These are phyloP conservation scores for Stipa capillata DNA, from an alignment of 176 grass and related monocot genomes.

Conservation along the genomic window DNA sequence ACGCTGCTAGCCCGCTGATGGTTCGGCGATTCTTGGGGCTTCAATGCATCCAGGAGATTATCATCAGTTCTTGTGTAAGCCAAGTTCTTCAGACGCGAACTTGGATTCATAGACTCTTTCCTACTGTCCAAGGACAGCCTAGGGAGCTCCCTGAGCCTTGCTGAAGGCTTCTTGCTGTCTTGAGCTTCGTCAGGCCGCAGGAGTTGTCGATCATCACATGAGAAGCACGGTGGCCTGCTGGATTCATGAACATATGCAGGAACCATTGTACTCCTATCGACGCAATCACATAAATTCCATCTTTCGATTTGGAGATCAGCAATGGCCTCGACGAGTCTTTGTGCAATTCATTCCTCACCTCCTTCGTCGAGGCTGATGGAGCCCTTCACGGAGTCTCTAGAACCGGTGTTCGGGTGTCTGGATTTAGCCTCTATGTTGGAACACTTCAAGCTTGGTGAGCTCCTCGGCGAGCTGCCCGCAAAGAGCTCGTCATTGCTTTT, in stretches of 20 bases:
- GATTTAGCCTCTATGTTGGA: neutral
- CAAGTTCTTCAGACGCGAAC: constrained; percentile 9
- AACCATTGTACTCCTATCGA: constrained; percentile 24
- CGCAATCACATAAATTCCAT: constrained; percentile 45
- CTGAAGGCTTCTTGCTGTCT: constrained; percentile 28
- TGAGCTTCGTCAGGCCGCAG: neutral
- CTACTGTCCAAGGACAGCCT: constrained; percentile 76
- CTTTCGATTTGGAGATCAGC: constrained; percentile 38
- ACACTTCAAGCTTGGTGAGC: constrained; percentile 21
- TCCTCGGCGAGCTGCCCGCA: constrained; percentile 16
- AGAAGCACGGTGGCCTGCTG: constrained; percentile 31
- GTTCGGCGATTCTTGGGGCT: constrained; percentile 26
- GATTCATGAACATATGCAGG: neutral
- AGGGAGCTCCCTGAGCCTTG: constrained; percentile 49
- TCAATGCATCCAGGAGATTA: constrained; percentile 13
- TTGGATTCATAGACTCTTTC: constrained; percentile 29
- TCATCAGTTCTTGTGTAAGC: constrained; percentile 14
- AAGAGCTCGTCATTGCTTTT: constrained; percentile 32
- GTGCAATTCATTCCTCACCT: constrained; percentile 24
- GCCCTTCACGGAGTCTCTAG: constrained; percentile 42
- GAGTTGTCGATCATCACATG: constrained; percentile 45
- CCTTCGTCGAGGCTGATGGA: constrained; percentile 23
- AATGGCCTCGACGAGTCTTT: constrained; percentile 58
- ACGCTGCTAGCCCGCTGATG: constrained; percentile 28
- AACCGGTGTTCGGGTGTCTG: neutral